Evolutionary conservation across 495 filamentous ascomycete genomes (phyloP), one percentile per base, ranked within the genome.

Genomic region (Daldinia childiae): DNA sequence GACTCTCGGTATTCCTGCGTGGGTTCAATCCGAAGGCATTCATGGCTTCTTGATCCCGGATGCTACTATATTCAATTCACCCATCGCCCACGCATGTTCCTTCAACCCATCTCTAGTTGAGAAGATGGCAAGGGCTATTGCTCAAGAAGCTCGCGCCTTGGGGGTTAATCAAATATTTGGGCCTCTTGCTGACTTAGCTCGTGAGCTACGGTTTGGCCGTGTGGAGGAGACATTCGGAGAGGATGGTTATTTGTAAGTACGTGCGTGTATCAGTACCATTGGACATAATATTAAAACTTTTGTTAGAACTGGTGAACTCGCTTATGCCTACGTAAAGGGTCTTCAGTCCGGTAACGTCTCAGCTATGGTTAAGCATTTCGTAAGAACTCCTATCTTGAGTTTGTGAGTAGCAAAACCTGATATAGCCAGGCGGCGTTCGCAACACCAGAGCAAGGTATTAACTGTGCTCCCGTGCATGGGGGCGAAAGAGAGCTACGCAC

Each of bases 31-130:
- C 1, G 90, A 93, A 78, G 87, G 86, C 77, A 90, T 92, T 57
- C 90, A 92, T 69, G 90, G 90, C 0, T 90, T 92, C 58, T 76
- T 92, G 54, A 83, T 90, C 52, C 86, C 84, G 19, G 91, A 92
- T 79, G 90, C 90, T 12, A 91, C 90, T 0, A 91, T 92, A 55
- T 92, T 90, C 83, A 91, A 92, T 73, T 90, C 88, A 4, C 89
- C 90, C 0, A 92, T 92, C 75, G 89, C 80, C 19, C 86, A 90
- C 70, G 89, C 86, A 17, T 90, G 88, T 75, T 88, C 90, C 4
- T 91, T 85, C 71, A 89, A 92, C 60, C 84, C 82, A 1, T 80
- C 80, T 71, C 76, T 89, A 14, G 79, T 92, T 7, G 67, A 87
- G 66, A 82, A 89, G 66, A 91, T 92, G 89, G 89, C 79, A 4